phyloP scores from a whole-genome alignment of 352 stramenopile species.

The Pythium sp. region DNA sequence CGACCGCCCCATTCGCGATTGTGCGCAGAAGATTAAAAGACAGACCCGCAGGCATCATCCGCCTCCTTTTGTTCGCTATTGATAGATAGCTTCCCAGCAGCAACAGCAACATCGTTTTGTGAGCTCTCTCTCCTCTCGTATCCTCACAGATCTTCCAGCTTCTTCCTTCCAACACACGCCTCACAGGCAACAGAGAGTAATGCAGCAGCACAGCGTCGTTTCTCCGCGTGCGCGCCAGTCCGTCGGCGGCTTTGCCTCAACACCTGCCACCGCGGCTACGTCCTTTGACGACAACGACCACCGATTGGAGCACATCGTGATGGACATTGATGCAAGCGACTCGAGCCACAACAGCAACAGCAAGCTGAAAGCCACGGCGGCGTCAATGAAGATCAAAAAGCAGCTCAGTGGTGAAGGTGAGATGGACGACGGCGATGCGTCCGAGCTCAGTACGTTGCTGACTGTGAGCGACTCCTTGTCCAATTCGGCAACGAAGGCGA shows the following conservation, averaged over 20 bases:
- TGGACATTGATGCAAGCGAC: background rate
- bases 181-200: background rate
- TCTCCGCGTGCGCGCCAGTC: background rate
- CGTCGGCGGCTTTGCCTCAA: background rate
- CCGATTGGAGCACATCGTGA: background rate
- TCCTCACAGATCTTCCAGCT: background rate
- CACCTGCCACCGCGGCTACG: background rate
- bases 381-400: slow-evolving; percentile 1
- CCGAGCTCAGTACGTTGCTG: slow-evolving; percentile 4
- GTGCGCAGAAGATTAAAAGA: slow-evolving; percentile 4
- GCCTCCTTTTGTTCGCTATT: background rate
- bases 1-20: background rate
- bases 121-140: background rate
- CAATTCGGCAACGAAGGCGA: background rate
- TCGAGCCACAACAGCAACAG: background rate
- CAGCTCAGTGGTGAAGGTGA: slow-evolving; percentile 5
- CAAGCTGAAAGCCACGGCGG: background rate
- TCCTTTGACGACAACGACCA: background rate
- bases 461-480: background rate
- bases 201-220: background rate
- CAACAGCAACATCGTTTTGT: background rate
- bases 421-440: background rate
- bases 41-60: background rate
- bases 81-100: background rate
- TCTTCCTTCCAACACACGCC: background rate